phyloP scores from a whole-genome alignment of 352 stramenopile species.

The Globisporangium nodosum region DNA sequence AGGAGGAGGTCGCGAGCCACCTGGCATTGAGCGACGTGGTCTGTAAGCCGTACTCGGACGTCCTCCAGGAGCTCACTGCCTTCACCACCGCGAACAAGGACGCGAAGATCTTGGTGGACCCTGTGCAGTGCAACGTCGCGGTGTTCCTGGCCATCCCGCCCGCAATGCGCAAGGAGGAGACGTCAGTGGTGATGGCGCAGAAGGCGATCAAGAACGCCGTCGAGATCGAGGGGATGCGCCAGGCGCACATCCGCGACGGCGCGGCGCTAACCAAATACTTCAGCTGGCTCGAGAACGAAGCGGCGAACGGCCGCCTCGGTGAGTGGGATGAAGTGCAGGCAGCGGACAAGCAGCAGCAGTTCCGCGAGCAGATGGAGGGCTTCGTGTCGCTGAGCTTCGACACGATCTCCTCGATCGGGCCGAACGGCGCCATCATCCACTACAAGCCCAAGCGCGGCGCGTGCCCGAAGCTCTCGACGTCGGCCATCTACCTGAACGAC shows the following conservation, averaged over 20 bases:
- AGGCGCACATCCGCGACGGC: slow-evolving; percentile 94
- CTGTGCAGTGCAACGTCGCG: slow-evolving; percentile 79
- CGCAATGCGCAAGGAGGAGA: slow-evolving; percentile 65
- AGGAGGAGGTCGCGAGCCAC: slow-evolving; percentile 49
- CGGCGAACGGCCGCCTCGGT: slow-evolving; percentile 43
- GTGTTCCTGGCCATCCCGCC: slow-evolving; percentile 75
- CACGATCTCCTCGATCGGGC: slow-evolving; percentile 96
- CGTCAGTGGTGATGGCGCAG: slow-evolving; percentile 74
- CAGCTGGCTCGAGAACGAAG: slow-evolving; percentile 85
- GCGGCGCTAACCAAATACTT: slow-evolving; percentile 94
- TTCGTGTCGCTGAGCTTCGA: slow-evolving; percentile 95
- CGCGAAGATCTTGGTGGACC: slow-evolving; percentile 70
- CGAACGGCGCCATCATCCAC: slow-evolving; percentile 97
- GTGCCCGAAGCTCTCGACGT: slow-evolving; percentile 85
- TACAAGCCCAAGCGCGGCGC: slow-evolving; percentile 83
- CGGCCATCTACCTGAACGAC: slow-evolving; percentile 97
- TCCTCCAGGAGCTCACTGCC: slow-evolving; percentile 38
- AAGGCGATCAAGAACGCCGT: slow-evolving; percentile 93
- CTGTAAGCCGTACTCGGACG: slow-evolving; percentile 58
- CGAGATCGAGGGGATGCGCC: slow-evolving; percentile 95
- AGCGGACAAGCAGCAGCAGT: slow-evolving; percentile 88
- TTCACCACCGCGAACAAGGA: slow-evolving; percentile 43
- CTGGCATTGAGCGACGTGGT: slow-evolving; percentile 41
- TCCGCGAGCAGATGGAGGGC: slow-evolving; percentile 77
- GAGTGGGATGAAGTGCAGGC: slow-evolving; percentile 81